phyloP scores from a whole-genome alignment of 1,284 basidiomycete genomes.

The Ceratobasidium sp. region DNA sequence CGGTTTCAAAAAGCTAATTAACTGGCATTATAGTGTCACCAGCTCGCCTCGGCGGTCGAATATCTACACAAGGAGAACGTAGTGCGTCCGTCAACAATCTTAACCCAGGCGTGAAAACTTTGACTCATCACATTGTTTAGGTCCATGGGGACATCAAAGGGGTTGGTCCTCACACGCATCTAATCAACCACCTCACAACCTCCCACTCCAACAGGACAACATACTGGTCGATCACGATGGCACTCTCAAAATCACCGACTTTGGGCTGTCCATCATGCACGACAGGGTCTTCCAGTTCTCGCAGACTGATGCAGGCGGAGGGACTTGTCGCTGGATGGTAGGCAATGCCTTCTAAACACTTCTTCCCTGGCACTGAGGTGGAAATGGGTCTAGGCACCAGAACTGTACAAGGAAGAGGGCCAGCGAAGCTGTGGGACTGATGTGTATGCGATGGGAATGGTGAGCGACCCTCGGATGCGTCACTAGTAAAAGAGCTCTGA shows the following conservation, averaged over 20 bases:
- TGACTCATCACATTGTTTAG: neutral
- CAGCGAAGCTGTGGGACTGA: neutral
- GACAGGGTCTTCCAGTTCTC: slow-evolving; percentile 5
- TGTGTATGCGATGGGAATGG: slow-evolving; percentile 2
- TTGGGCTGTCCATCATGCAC: slow-evolving; percentile 19
- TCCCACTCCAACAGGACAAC: neutral
- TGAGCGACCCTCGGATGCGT: neutral
- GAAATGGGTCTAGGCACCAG: slow-evolving; percentile 3
- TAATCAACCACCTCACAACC: neutral
- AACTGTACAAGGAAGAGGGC: neutral
- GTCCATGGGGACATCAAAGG: slow-evolving; percentile 27
- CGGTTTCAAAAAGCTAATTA: neutral
- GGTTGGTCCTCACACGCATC: neutral
- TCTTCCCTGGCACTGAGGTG: too few relatives aligned
- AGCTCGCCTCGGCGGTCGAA: neutral
- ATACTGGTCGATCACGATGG: neutral
- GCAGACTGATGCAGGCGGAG: neutral
- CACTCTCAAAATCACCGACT: slow-evolving; percentile 11
- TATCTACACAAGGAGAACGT: neutral
- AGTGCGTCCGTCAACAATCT: neutral
- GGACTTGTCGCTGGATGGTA: slow-evolving; percentile 12
- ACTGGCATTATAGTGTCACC: neutral
- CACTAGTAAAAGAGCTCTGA: too few relatives aligned
- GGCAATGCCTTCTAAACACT: neutral
- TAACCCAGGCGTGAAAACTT: too few relatives aligned